Evolutionary conservation across 73 alveolate species (phyloP).

Genomic region (Paramecium sexaurelia): DNA sequence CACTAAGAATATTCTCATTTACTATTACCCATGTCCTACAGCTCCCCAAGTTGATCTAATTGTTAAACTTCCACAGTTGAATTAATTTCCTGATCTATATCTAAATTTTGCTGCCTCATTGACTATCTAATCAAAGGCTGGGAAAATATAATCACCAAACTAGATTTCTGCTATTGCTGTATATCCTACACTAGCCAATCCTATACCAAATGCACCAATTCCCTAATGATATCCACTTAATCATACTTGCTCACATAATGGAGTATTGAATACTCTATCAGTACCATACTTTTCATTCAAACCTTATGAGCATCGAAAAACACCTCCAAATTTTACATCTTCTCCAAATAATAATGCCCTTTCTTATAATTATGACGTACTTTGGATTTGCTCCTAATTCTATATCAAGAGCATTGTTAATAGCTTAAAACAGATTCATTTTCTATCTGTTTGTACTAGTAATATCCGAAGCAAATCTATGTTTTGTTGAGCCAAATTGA

Average conservation of each 20-base stretch:
- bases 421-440: constrained; percentile 79
- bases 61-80: constrained; percentile 81
- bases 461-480: constrained; percentile 59
- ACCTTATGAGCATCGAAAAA: constrained; percentile 91
- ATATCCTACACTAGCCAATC: constrained; percentile 89
- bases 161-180: constrained; percentile 96
- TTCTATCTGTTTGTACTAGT: constrained; percentile 51
- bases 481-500: constrained; percentile 58
- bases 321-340: constrained; percentile 97
- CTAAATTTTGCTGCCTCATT: constrained; percentile 95
- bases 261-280: constrained; percentile 93
- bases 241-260: constrained; percentile 78
- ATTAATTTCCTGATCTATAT: constrained; percentile 83
- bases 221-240: constrained; percentile 67
- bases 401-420: constrained; percentile 82
- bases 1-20: not conserved
- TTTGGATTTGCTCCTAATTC: constrained; percentile 76
- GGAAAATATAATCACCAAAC: constrained; percentile 95
- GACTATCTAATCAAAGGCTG: constrained; percentile 95
- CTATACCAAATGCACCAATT: constrained; percentile 94
- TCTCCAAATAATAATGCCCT: constrained; percentile 85
- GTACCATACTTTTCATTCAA: constrained; percentile 90
- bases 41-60: constrained; percentile 95
- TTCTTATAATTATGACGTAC: constrained; percentile 28
- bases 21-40: constrained; percentile 91